These are phyloP conservation scores for Arthrinium phaeospermum DNA, from an alignment of 2,329 filamentous ascomycete genomes.

Conservation along the genomic window DNA sequence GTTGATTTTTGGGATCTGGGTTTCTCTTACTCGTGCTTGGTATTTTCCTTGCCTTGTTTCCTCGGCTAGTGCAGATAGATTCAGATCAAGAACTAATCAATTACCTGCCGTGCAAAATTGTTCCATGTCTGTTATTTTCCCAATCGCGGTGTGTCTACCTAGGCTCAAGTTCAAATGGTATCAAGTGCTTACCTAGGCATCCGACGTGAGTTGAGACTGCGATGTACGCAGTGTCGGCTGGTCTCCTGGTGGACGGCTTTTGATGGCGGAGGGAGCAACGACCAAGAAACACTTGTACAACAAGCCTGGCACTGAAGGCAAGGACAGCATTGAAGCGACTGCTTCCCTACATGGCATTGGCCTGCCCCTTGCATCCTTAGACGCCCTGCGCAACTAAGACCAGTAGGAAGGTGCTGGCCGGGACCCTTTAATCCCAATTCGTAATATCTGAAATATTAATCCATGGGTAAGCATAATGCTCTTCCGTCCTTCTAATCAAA, in stretches of 20 bases:
- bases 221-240: too few relatives aligned
- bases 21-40: slow-evolving; percentile 31
- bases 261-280: not conserved
- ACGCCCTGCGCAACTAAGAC: not conserved
- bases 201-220: too few relatives aligned
- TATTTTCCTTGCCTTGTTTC: slow-evolving; percentile 24
- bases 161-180: too few relatives aligned
- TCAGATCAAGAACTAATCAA: slow-evolving; percentile 17
- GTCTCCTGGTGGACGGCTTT: too few relatives aligned
- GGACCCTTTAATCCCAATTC: not conserved
- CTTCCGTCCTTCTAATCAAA: not conserved
- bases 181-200: too few relatives aligned
- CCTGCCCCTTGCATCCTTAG: not conserved
- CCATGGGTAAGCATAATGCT: not conserved
- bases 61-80: slow-evolving; percentile 28
- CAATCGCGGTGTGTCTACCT: not conserved
- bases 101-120: not conserved
- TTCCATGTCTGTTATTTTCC: not conserved
- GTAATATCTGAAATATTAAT: not conserved
- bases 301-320: not conserved
- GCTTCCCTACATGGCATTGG: not conserved
- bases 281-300: not conserved
- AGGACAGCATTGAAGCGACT: not conserved
- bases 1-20: slow-evolving; percentile 37
- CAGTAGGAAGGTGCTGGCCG: not conserved